These are phyloP conservation scores for Alternaria panax DNA, from an alignment of 2,329 filamentous ascomycete species.

Conservation along the genomic window DNA sequence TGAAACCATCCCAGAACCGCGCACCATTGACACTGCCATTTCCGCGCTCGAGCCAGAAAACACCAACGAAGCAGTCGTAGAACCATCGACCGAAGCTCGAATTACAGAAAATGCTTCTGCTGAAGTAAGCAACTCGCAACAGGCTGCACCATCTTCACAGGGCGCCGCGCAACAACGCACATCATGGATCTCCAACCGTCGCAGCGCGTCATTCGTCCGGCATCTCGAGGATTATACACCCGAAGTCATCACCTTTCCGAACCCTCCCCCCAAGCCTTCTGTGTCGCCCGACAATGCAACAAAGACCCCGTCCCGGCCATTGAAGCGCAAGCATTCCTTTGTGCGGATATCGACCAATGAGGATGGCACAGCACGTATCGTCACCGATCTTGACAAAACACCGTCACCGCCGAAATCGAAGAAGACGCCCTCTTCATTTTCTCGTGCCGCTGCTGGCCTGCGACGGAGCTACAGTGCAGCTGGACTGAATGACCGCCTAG, in stretches of 20 bases:
- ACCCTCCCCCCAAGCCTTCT: conserved; percentile 26
- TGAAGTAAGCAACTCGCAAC: conserved; percentile 43
- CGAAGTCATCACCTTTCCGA: conserved; percentile 42
- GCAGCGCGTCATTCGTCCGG: conserved; percentile 53
- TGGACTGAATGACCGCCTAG: conserved; percentile 47
- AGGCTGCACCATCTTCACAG: conserved; percentile 42
- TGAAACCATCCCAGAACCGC: conserved; percentile 25
- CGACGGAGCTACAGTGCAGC: conserved; percentile 76
- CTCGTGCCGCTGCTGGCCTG: conserved; percentile 59
- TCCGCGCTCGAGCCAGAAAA: conserved; percentile 26
- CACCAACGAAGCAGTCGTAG: conserved; percentile 25
- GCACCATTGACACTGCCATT: conserved; percentile 16
- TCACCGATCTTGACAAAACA: conserved; percentile 71
- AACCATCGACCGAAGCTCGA: conserved; percentile 34
- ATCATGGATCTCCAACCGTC: conserved; percentile 56
- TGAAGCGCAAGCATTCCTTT: conserved; percentile 57
- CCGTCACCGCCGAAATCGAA: conserved; percentile 69
- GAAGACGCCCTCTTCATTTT: conserved; percentile 54
- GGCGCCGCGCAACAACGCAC: conserved; percentile 40
- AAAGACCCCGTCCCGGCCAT: conserved; percentile 55
- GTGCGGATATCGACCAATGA: conserved; percentile 83
- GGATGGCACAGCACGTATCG: conserved; percentile 89
- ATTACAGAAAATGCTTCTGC: conserved; percentile 33
- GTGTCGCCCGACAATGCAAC: conserved; percentile 53
- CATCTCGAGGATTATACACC: conserved; percentile 43